Evolutionary conservation across 306 rosid species (phyloP).

Genomic region (Medicago truncatula): MtrunA17r5.0-ANR NC_053043.1:1525501-1526000

Average conservation of each 20-base stretch:
- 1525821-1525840: constrained; percentile 1
- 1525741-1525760: constrained; percentile 44
- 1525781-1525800: background rate
- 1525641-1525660: constrained; percentile 66
- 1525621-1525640: constrained; percentile 62
- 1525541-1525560: constrained; percentile 62
- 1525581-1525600: constrained; percentile 45
- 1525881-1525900: background rate
- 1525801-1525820: constrained; percentile 1
- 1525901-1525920: background rate
- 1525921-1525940: background rate
- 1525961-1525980: background rate
- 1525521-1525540: constrained; percentile 56
- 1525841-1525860: constrained; percentile 21
- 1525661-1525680: constrained; percentile 53
- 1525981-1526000: background rate
- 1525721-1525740: background rate
- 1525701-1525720: background rate
- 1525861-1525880: constrained; percentile 26
- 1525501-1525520: constrained; percentile 59
- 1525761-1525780: background rate
- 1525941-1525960: background rate
- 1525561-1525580: constrained; percentile 58
- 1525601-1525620: constrained; percentile 71
- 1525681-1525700: constrained; percentile 54